Base-by-base conservation (phyloP, 441 rosid genomes). In the Gossypium aridum region DNA sequence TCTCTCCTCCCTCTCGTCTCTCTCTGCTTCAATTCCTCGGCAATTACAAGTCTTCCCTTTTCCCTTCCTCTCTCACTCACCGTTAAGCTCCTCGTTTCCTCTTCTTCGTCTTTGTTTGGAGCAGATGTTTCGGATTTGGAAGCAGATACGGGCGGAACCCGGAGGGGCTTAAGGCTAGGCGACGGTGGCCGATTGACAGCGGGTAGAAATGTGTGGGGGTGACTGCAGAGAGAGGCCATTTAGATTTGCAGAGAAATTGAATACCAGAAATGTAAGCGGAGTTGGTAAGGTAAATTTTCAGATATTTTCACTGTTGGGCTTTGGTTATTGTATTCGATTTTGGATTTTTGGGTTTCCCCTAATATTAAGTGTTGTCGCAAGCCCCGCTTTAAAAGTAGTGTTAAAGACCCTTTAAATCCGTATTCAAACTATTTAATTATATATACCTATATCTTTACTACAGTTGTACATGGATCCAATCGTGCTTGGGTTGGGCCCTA, bases 1-100 rank as follows among this genome's bases (percentile, higher is more conserved):
- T 89, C 94, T 76, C 81, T 87, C 70, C 81, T 80, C 80, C 84
- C 95, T 53, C 64, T 79, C 3, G 73, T 83, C 51, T 89, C 88
- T 63, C 79, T 82, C 77, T 83, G 80, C 80, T 73, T 85, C 71
- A 75, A 70, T 71, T 86, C 80, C 84, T 80, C 83, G 22, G 77
- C 65, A 60, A 76, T 86, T 34, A 78, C 59, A 7, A 68, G 17
- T 74, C 81, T 82, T 74, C 81, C 78, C 31, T 80, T 80, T 63
- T 66, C 82, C 10, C 47, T 83, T 9, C 76, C 79, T 9, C 76
- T 80, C 64, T 76, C 82, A 0, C 53, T 62, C 70, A 60, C 75
- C 4, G 69, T 47, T 9, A 75, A 28, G 43, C 64, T 70, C 54
- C 14, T 16, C 17, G 43, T 64, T 73, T 64, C 49, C 7, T 43